phyloP scores from a whole-genome alignment of 106 monocot genomes.

The Dendrobium officinale region DNA sequence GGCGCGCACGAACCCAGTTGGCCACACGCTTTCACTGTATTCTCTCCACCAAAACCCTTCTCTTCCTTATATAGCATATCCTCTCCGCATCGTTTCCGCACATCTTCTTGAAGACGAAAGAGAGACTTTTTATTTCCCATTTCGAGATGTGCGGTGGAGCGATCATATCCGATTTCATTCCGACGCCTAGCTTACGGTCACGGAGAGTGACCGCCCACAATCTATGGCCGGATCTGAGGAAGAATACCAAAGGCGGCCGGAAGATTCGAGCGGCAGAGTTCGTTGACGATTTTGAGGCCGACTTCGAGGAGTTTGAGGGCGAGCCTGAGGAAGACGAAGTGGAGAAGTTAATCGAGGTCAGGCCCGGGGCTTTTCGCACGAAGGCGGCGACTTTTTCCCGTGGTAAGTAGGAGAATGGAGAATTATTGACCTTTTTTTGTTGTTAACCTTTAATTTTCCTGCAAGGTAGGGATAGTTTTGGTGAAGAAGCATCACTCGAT shows the following conservation, averaged over 20 bases:
- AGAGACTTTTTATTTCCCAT: not conserved
- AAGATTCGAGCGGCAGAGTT: slow-evolving; percentile 7
- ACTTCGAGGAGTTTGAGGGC: slow-evolving; percentile 27
- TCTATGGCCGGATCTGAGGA: slow-evolving; percentile 35
- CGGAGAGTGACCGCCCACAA: slow-evolving; percentile 17
- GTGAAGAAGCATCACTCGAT: not conserved
- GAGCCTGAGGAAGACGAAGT: slow-evolving; percentile 28
- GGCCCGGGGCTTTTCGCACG: slow-evolving; percentile 7
- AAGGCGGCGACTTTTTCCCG: not conserved
- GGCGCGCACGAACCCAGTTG: too few relatives aligned
- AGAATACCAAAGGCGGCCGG: slow-evolving; percentile 7
- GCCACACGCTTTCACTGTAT: too few relatives aligned
- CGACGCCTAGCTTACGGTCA: not conserved
- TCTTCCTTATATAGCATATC: too few relatives aligned
- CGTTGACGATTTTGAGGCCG: slow-evolving; percentile 36
- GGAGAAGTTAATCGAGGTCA: slow-evolving; percentile 14
- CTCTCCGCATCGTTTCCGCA: too few relatives aligned
- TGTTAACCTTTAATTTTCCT: not conserved
- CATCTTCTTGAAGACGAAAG: not conserved
- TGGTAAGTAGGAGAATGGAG: slow-evolving; percentile 5
- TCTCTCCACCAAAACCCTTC: too few relatives aligned
- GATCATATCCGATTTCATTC: slow-evolving; percentile 17
- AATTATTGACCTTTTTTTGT: not conserved
- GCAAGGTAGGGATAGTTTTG: not conserved
- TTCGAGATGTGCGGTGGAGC: slow-evolving; percentile 23